Evolutionary conservation across 2,329 filamentous ascomycete genomes (phyloP).

Genomic region (Colletotrichum brevisporum): DNA sequence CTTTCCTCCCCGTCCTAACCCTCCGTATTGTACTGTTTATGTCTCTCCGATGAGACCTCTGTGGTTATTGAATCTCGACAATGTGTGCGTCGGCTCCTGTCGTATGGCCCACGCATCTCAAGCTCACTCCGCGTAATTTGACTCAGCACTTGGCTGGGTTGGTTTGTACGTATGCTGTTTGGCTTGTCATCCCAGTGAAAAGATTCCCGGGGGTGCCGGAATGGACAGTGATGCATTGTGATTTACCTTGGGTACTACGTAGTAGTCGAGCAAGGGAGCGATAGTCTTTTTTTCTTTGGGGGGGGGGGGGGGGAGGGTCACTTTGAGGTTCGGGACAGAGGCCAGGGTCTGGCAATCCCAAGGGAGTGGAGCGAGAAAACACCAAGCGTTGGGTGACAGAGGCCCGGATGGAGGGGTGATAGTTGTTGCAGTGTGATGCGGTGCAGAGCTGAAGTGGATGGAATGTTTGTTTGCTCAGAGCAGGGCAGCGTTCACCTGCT

Average conservation of each 20-base stretch:
- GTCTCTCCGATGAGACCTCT: slow-evolving; percentile 1
- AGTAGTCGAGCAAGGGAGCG: neutral
- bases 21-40: neutral
- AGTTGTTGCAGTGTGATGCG: neutral
- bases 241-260: too few relatives aligned
- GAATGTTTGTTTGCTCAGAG: slow-evolving; percentile 37
- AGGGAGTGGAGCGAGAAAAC: slow-evolving; percentile 2
- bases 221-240: neutral
- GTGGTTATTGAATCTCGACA: slow-evolving; percentile 5
- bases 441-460: slow-evolving; percentile 16
- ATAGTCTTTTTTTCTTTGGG: neutral
- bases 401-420: too few relatives aligned
- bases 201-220: neutral
- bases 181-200: neutral
- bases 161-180: neutral
- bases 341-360: slow-evolving; percentile 1
- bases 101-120: slow-evolving; percentile 1
- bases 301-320: neutral
- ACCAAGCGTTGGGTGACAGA: neutral
- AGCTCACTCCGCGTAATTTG: slow-evolving; percentile 8
- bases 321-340: neutral
- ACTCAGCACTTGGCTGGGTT: slow-evolving; percentile 15
- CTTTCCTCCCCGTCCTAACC: slow-evolving; percentile 12
- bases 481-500: slow-evolving; percentile 10
- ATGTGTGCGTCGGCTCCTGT: slow-evolving; percentile 5